A percentile compares a stretch with the other conserved stretches of the same genome.
Conservation (phyloP, 148 eudicot genomes). For the Rheum nobile region DNA sequence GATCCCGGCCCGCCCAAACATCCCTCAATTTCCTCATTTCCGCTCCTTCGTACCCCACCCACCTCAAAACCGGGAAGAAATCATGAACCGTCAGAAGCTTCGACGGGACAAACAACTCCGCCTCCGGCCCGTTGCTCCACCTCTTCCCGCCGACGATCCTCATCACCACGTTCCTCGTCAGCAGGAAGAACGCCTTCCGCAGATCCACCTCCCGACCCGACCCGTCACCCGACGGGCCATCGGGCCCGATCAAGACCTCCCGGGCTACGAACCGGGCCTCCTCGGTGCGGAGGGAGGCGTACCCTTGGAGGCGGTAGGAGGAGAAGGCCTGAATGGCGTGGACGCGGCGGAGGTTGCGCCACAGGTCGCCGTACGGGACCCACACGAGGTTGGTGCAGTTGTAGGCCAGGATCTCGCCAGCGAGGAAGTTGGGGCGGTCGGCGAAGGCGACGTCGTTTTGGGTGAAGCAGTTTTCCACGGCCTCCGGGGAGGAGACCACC, state of each 20-base stretch:
- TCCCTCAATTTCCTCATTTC: slow-evolving; percentile 4
- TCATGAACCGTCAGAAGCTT: not conserved
- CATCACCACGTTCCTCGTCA: slow-evolving; percentile 4
- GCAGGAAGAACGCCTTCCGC: not conserved
- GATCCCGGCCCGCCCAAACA: slow-evolving; percentile 7
- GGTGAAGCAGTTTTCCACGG: slow-evolving; percentile 23
- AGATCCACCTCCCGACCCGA: not conserved
- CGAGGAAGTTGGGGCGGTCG: slow-evolving; percentile 24
- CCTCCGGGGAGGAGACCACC: slow-evolving; percentile 18
- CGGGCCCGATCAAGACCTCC: not conserved
- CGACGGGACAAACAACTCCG: not conserved
- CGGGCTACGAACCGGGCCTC: slow-evolving; percentile 7
- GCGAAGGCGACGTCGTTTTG: slow-evolving; percentile 34
- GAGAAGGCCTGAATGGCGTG: slow-evolving; percentile 20
- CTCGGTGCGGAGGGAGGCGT: slow-evolving; percentile 9
- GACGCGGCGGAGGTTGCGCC: slow-evolving; percentile 37
- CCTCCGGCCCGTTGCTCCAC: not conserved
- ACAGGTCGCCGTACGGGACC: slow-evolving; percentile 33
- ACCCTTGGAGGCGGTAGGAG: slow-evolving; percentile 15
- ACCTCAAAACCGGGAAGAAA: slow-evolving; percentile 10
- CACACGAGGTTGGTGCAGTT: slow-evolving; percentile 17
- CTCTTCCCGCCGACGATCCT: not conserved
- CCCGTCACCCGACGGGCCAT: not conserved
- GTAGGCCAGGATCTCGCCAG: slow-evolving; percentile 14
- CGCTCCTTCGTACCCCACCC: slow-evolving; percentile 5